Base-by-base conservation (phyloP, 768 basidiomycete genomes). In the Rhizopogon sp. region DNA sequence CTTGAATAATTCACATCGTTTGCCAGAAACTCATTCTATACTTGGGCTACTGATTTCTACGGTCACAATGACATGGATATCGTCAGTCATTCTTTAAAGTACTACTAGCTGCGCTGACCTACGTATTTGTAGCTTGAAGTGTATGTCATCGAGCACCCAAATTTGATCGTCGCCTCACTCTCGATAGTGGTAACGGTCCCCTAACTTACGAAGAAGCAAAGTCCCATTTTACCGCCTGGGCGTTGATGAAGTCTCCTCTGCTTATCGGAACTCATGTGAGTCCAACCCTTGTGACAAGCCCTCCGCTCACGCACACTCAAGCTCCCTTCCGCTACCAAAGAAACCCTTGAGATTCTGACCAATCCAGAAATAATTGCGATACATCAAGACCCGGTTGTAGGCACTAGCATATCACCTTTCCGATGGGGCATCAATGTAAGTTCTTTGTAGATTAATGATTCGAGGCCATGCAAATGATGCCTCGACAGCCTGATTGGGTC, bases 211-310 rank as follows among this genome's bases (percentile, higher is more conserved):
- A 87, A 13, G 85, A 88, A 68, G 68, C 77, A 25, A 87, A 87
- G 65, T 76, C 83, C 3, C 85, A 88, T 63, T 88, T 87, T 64
- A 87, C 85, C 0, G 84, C 82, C 0, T 87, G 86, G 85, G 83
- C 83, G 37, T 67, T 88, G 31, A 78, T 86, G 80, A 87, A 86
- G 62, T 82, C 82, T 0, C 85, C 85, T 2, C 74, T 87, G 13
- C 70, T 87, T 50, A 81, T 87, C 54, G 79, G 84, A 51, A 81
- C 84, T 5, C 70, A 81, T 50, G 82, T 83, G 55, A 13, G 78
- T 64, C 39, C 56, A 13, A 56, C 16, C 56, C n/a, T 39, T 14
- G 11, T 13, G 37, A 50, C 20, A 20, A 37, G 22, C 22, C 8
- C 5, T 37, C 14, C 20, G 14, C 35, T 49, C 47, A 37, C 14